These are phyloP conservation scores for Pseudogymnoascus sp. DNA, from an alignment of 2,329 filamentous ascomycete species.

Conservation along the genomic window DNA sequence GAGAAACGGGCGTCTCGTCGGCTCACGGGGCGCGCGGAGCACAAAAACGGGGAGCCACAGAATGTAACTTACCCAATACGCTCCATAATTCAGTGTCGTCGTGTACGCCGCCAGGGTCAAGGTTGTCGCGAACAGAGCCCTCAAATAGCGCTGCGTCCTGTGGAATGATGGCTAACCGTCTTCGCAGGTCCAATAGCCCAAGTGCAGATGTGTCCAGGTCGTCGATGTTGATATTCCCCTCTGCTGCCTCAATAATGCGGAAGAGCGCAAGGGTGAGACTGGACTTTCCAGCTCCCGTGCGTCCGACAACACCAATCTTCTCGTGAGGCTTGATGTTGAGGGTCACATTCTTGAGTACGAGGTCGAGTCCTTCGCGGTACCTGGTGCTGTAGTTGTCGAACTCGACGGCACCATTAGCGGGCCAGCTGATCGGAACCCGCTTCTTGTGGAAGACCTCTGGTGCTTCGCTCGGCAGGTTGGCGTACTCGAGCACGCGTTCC, in stretches of 20 bases:
- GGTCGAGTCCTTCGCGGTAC: conserved; percentile 80
- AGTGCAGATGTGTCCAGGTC: conserved; percentile 82
- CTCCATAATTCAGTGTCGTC: conserved; percentile 98
- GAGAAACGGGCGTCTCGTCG: conserved; percentile 5
- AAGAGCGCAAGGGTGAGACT: conserved; percentile 89
- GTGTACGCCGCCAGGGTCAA: conserved; percentile 89
- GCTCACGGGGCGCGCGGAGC: neutral
- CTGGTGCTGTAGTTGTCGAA: conserved; percentile 93
- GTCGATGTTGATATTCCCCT: conserved; percentile 83
- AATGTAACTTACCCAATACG: conserved; percentile 62
- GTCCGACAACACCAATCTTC: conserved; percentile 95
- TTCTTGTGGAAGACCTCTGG: conserved; percentile 87
- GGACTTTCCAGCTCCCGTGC: conserved; percentile 93
- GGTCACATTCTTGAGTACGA: conserved; percentile 88
- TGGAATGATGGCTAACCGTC: conserved; percentile 90
- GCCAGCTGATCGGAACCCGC: conserved; percentile 84
- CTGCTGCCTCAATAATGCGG: conserved; percentile 82
- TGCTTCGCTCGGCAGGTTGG: conserved; percentile 81
- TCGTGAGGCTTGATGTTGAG: conserved; percentile 91
- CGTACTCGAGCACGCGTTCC: conserved; percentile 94
- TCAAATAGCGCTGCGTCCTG: conserved; percentile 96
- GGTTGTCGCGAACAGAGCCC: conserved; percentile 85
- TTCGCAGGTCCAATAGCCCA: conserved; percentile 78
- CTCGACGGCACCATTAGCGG: conserved; percentile 75
- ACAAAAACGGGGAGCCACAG: neutral